Percentiles rank a stretch among this genome's conserved stretches.
phyloP scores from a whole-genome alignment of 495 filamentous ascomycete genomes.

The Aspergillus avenaceus region DNA sequence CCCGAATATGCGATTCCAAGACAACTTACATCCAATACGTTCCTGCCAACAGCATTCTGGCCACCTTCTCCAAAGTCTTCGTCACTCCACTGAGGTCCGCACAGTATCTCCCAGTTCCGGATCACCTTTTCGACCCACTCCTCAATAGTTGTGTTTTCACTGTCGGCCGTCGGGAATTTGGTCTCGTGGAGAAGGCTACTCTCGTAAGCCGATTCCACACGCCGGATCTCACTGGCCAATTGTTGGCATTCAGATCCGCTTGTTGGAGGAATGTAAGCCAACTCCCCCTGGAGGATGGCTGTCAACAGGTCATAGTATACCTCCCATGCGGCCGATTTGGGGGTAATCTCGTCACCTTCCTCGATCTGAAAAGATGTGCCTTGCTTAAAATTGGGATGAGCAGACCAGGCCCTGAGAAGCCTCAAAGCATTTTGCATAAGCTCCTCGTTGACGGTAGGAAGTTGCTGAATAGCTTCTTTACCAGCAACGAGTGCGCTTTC shows the following conservation, averaged over 20 bases:
- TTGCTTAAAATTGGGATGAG: constrained; percentile 35
- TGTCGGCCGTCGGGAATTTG: constrained; percentile 76
- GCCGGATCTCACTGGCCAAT: constrained; percentile 66
- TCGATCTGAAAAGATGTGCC: constrained; percentile 43
- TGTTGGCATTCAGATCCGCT: constrained; percentile 52
- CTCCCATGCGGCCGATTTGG: constrained; percentile 57
- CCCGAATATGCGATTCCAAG: not conserved
- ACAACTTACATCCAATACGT: constrained; percentile 63
- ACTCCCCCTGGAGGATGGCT: constrained; percentile 38
- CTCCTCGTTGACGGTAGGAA: constrained; percentile 17
- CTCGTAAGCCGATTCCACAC: constrained; percentile 71
- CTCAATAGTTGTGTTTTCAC: constrained; percentile 70
- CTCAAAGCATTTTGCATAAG: constrained; percentile 33
- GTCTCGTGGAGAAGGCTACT: constrained; percentile 67
- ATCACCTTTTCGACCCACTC: constrained; percentile 76
- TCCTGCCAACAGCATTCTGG: constrained; percentile 63
- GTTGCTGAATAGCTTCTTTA: constrained; percentile 46
- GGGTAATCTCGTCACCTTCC: constrained; percentile 15
- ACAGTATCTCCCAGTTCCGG: constrained; percentile 77
- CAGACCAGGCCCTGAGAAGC: constrained; percentile 38
- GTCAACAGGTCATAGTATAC: constrained; percentile 77
- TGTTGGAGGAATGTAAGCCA: constrained; percentile 29
- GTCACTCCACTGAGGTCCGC: constrained; percentile 67
- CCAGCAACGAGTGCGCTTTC: constrained; percentile 64
- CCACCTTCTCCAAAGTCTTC: constrained; percentile 76